phyloP scores from a whole-genome alignment of 805 yeast genomes.

The Candida coquimbonensis region DNA sequence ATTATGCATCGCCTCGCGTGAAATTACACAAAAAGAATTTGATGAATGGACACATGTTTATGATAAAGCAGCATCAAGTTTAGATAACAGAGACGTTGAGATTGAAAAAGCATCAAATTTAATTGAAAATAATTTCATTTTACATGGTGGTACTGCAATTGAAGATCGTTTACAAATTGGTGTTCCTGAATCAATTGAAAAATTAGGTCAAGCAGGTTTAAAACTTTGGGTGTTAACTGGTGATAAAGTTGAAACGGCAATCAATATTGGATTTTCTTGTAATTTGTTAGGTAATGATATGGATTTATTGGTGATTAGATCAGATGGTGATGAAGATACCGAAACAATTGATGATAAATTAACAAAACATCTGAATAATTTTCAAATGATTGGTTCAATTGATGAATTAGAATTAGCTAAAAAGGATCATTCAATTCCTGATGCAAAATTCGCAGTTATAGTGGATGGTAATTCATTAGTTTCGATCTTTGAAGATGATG shows the following conservation, averaged over 20 bases:
- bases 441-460: constrained; percentile 57
- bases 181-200: constrained; percentile 74
- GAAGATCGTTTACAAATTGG: constrained; percentile 82
- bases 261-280: constrained; percentile 77
- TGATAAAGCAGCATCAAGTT: constrained; percentile 57
- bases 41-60: constrained; percentile 48
- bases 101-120: constrained; percentile 69
- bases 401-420: constrained; percentile 51
- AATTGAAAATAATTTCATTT: constrained; percentile 56
- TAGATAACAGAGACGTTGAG: constrained; percentile 59
- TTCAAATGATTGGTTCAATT: constrained; percentile 48
- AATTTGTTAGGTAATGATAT: constrained; percentile 64
- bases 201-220: constrained; percentile 67
- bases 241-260: constrained; percentile 81
- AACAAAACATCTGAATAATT: constrained; percentile 36
- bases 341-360: constrained; percentile 29
- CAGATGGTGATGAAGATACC: constrained; percentile 32
- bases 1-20: constrained; percentile 67
- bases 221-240: constrained; percentile 82
- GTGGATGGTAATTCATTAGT: constrained; percentile 74
- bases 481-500: constrained; percentile 38
- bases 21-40: constrained; percentile 53
- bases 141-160: constrained; percentile 83
- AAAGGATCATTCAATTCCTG: constrained; percentile 60
- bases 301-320: constrained; percentile 58